A percentile compares a stretch with the other conserved stretches of the same genome.
phyloP scores from a whole-genome alignment of 768 basidiomycete species.

The Crucibulum laeve region DNA sequence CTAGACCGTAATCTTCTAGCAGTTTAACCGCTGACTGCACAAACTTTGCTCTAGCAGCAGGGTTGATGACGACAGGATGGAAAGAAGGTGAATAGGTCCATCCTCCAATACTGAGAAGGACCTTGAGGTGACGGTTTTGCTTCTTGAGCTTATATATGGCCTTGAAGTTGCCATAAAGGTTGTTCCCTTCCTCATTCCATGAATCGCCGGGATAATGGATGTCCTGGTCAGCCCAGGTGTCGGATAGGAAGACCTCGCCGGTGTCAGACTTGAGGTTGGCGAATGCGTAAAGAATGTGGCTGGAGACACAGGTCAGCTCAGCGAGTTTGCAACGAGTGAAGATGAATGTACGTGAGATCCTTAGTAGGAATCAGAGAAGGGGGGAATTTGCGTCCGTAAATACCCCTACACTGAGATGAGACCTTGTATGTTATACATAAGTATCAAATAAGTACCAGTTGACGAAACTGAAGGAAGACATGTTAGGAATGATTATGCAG shows the following conservation, averaged over 20 bases:
- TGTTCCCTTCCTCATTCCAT: constrained; percentile 88
- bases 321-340: constrained; percentile 2
- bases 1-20: constrained; percentile 88
- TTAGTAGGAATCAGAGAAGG: constrained; percentile 79
- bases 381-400: constrained; percentile 90
- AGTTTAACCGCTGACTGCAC: constrained; percentile 76
- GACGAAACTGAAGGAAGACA: constrained; percentile 49
- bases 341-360: constrained; percentile 72
- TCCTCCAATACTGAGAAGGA: constrained; percentile 88
- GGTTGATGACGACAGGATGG: constrained; percentile 72
- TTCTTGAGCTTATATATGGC: constrained; percentile 91
- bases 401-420: constrained; percentile 57
- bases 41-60: constrained; percentile 64
- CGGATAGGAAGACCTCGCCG: constrained; percentile 86
- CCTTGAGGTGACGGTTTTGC: constrained; percentile 72
- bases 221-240: constrained; percentile 93
- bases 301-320: constrained; percentile 19
- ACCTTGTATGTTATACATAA: background rate
- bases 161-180: constrained; percentile 95
- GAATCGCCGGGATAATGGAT: constrained; percentile 95
- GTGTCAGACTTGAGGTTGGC: constrained; percentile 81
- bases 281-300: constrained; percentile 91
- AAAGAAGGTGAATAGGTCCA: constrained; percentile 92
- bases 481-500: constrained; percentile 5
- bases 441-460: constrained; percentile 51